These are phyloP conservation scores for Cystobasidium onofrii DNA, from an alignment of 768 basidiomycete genomes.

Conservation along the genomic window DNA sequence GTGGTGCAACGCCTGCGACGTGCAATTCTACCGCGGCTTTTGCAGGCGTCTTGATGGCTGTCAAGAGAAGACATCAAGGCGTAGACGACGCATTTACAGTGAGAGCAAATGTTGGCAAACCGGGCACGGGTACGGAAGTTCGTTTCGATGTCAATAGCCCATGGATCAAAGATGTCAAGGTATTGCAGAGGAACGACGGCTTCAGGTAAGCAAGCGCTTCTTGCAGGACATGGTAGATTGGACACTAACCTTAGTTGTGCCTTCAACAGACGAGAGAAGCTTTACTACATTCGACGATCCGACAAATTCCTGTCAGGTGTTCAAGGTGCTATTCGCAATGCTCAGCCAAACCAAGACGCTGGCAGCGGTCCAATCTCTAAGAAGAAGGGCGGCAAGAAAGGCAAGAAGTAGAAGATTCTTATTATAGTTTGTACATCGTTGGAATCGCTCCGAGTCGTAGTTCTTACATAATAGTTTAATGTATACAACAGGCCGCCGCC, in stretches of 20 bases:
- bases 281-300: conserved; percentile 27
- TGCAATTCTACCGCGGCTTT: conserved; percentile 7
- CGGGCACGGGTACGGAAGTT: conserved; percentile 21
- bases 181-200: conserved; percentile 1
- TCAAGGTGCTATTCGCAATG: conserved; percentile 16
- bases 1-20: conserved; percentile 4
- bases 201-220: not conserved
- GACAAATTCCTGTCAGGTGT: conserved; percentile 17
- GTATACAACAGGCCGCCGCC: not conserved
- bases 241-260: not conserved
- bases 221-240: not conserved
- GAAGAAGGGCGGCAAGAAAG: conserved; percentile 10
- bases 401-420: conserved; percentile 1
- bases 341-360: not conserved
- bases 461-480: not conserved
- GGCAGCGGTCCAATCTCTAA: not conserved
- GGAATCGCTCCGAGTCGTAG: not conserved
- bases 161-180: conserved; percentile 27
- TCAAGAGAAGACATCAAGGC: conserved; percentile 24
- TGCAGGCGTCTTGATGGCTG: conserved; percentile 28
- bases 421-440: not conserved
- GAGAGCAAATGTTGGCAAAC: conserved; percentile 17
- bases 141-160: conserved; percentile 30
- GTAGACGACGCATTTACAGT: conserved; percentile 27
- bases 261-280: conserved; percentile 21